These are phyloP conservation scores for Candida verbasci DNA, from an alignment of 805 yeast species.

Conservation along the genomic window DNA sequence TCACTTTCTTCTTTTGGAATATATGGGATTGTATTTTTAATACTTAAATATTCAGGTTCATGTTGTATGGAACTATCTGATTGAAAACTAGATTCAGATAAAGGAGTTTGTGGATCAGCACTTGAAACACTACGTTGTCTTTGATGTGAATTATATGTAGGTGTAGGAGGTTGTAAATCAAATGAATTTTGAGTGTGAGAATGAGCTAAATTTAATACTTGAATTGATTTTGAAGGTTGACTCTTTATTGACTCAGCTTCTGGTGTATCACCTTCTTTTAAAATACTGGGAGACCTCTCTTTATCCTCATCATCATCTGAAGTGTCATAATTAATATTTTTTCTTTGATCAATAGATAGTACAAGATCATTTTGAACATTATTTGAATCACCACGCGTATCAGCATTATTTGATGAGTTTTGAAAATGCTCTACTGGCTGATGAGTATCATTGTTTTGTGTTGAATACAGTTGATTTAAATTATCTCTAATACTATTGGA, in stretches of 20 bases:
- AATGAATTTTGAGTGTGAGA: background rate
- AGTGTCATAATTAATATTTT: constrained; percentile 2
- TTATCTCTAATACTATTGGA: no score
- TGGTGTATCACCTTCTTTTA: constrained; percentile 1
- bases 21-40: constrained; percentile 10
- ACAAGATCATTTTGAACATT: background rate
- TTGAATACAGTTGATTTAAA: no score
- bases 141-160: constrained; percentile 13
- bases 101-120: constrained; percentile 29
- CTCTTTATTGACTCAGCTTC: background rate
- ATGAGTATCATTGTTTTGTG: no score
- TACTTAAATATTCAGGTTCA: constrained; percentile 28
- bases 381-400: background rate
- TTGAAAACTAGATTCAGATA: constrained; percentile 30
- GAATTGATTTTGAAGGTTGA: background rate
- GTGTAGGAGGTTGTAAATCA: constrained; percentile 14
- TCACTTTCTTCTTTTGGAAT: constrained; percentile 2
- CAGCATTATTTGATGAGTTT: constrained; percentile 2
- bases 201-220: background rate
- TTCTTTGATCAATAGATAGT: constrained; percentile 7
- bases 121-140: constrained; percentile 1
- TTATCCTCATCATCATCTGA: constrained; percentile 8
- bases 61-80: constrained; percentile 40
- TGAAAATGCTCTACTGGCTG: background rate
- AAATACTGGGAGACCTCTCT: background rate